Percentiles rank a stretch among this genome's conserved stretches.
Conservation (phyloP, 2,329 filamentous ascomycete species). For the Juglanconis oblonga region DNA sequence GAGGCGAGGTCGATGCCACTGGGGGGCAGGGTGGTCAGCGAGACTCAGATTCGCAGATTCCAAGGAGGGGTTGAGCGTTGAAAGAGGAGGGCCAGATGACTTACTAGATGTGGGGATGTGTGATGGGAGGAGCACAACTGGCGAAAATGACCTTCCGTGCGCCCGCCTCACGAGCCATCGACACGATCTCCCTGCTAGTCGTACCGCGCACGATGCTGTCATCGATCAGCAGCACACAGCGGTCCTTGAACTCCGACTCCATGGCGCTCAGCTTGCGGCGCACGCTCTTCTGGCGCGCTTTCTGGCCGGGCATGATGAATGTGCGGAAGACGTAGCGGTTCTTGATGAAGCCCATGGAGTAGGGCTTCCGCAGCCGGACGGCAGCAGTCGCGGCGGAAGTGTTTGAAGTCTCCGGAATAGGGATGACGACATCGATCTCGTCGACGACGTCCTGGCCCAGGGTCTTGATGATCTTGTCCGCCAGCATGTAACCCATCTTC, state of each 20-base stretch:
- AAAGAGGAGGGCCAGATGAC: constrained; percentile 16
- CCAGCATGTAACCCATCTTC: constrained; percentile 82
- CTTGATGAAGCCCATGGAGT: constrained; percentile 79
- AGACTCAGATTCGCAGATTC: not conserved
- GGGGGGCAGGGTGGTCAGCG: not conserved
- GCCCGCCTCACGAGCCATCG: constrained; percentile 80
- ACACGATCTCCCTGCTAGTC: constrained; percentile 74
- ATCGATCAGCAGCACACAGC: constrained; percentile 80
- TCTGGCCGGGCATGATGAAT: constrained; percentile 67
- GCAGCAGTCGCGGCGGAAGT: constrained; percentile 76
- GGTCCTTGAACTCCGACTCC: constrained; percentile 76
- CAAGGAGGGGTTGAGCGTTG: not conserved
- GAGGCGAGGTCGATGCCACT: constrained; percentile 15
- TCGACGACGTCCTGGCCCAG: constrained; percentile 68
- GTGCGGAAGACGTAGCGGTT: constrained; percentile 82
- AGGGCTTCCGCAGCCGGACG: constrained; percentile 72
- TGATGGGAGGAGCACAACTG: constrained; percentile 78
- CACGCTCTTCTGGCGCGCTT: constrained; percentile 77
- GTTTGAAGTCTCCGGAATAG: constrained; percentile 75
- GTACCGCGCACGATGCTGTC: constrained; percentile 88
- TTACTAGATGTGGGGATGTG: constrained; percentile 80
- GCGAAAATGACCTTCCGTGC: constrained; percentile 81
- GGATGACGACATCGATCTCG: constrained; percentile 81
- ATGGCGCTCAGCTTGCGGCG: constrained; percentile 88
- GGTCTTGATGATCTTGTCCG: constrained; percentile 64